Conservation (phyloP, 148 eudicot genomes). For the Rhododendron vialii region DNA sequence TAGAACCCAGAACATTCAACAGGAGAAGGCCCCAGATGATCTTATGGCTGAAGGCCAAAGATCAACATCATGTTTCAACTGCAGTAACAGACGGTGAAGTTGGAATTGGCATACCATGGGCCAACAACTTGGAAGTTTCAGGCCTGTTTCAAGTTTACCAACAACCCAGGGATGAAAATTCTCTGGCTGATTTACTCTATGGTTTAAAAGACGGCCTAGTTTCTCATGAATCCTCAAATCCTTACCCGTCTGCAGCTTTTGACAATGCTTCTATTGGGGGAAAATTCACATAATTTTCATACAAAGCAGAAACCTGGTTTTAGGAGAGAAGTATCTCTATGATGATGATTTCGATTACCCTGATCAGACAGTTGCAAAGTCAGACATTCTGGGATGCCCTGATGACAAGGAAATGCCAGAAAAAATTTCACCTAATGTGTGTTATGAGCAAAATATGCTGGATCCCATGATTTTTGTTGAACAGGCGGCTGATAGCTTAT, state of each 20-base stretch:
- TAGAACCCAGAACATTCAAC: slow-evolving; percentile 16
- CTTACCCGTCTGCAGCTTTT: slow-evolving; percentile 21
- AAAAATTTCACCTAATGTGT: slow-evolving; percentile 10
- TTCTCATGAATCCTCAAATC: slow-evolving; percentile 26
- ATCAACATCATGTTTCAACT: slow-evolving; percentile 26
- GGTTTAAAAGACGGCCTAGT: slow-evolving; percentile 25
- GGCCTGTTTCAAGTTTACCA: slow-evolving; percentile 21
- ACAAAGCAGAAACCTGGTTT: slow-evolving; percentile 16
- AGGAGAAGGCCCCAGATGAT: slow-evolving; percentile 26
- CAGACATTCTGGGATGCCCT: slow-evolving; percentile 20
- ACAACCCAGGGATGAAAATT: slow-evolving; percentile 26
- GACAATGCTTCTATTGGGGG: slow-evolving; percentile 11
- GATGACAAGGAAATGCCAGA: slow-evolving; percentile 19
- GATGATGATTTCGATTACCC: slow-evolving; percentile 33
- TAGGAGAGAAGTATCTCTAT: slow-evolving; percentile 36
- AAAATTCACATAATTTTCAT: slow-evolving; percentile 17
- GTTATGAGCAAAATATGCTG: slow-evolving; percentile 27
- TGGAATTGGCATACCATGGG: slow-evolving; percentile 14
- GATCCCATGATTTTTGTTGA: slow-evolving; percentile 33
- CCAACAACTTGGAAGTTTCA: slow-evolving; percentile 22
- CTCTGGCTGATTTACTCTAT: slow-evolving; percentile 36
- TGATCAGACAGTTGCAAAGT: slow-evolving; percentile 23
- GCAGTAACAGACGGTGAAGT: slow-evolving; percentile 19
- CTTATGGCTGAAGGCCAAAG: slow-evolving; percentile 21
- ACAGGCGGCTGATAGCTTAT: slow-evolving; percentile 24